Conservation (phyloP, 225 moss, liverwort and hornwort genomes). For the Marchantia polymorpha region DNA sequence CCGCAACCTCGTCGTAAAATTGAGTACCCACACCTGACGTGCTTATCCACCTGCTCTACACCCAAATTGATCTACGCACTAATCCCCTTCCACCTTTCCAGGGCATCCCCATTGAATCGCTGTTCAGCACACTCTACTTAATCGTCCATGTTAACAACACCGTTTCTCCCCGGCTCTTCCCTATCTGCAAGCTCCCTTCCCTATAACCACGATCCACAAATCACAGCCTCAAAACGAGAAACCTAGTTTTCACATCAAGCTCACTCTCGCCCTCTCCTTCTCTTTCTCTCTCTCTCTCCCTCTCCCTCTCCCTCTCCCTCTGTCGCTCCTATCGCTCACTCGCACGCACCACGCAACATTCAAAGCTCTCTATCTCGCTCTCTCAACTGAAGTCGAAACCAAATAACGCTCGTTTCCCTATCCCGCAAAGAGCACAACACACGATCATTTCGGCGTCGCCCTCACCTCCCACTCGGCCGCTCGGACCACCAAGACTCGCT, state of each 20-base stretch:
- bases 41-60: conserved; percentile 29
- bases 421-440: conserved; percentile 14
- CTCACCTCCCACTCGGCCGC: conserved; percentile 7
- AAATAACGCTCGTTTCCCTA: conserved; percentile 21
- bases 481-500: background rate
- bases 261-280: background rate
- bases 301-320: too few species aligned
- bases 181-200: background rate
- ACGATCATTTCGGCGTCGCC: conserved; percentile 7
- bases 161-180: background rate
- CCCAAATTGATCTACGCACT: conserved; percentile 29
- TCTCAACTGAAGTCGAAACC: conserved; percentile 18
- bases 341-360: conserved; percentile 4
- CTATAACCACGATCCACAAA: conserved; percentile 20
- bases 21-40: background rate
- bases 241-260: conserved; percentile 20
- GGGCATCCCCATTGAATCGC: conserved; percentile 13
- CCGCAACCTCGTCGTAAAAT: conserved; percentile 6
- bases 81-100: background rate
- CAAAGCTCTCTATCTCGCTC: too few species aligned
- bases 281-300: too few species aligned
- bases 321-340: too few species aligned
- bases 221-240: conserved; percentile 14
- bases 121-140: conserved; percentile 7
- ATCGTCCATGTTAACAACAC: conserved; percentile 12